Evolutionary conservation across 169 alveolate species (phyloP).

Genomic region (Gregarina niphandrodes): DNA sequence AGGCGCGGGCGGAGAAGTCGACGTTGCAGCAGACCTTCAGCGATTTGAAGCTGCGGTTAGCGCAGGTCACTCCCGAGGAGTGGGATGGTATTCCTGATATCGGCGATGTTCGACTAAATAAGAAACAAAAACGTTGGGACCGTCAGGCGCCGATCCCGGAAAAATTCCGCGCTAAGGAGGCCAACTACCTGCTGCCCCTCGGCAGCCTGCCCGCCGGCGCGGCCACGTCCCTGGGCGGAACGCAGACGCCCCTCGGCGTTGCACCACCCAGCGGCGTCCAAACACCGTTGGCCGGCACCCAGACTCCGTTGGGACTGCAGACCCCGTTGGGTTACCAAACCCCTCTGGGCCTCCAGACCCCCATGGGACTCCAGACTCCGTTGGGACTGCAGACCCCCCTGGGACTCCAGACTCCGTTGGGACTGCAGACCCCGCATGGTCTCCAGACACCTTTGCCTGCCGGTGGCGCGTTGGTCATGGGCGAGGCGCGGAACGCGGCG

Average conservation of each 20-base stretch:
- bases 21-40: conserved; percentile 27
- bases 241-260: conserved; percentile 25
- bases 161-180: conserved; percentile 1
- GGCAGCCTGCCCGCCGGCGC: not conserved
- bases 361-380: conserved; percentile 38
- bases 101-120: conserved; percentile 51
- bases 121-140: conserved; percentile 30
- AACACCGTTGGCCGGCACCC: conserved; percentile 25
- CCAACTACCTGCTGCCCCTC: conserved; percentile 8
- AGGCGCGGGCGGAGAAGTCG: conserved; percentile 54
- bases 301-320: conserved; percentile 34
- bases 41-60: conserved; percentile 19
- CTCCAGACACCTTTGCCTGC: conserved; percentile 9
- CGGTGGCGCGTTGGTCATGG: conserved; percentile 1
- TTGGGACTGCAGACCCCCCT: conserved; percentile 45
- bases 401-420: conserved; percentile 5
- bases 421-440: conserved; percentile 3
- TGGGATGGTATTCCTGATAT: conserved; percentile 92
- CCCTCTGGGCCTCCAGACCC: conserved; percentile 50
- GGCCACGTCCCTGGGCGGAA: not conserved
- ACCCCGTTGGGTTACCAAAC: conserved; percentile 46
- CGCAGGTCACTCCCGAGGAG: conserved; percentile 45
- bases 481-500: conserved; percentile 1
- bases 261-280: conserved; percentile 25
- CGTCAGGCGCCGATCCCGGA: not conserved